These are phyloP conservation scores for Carex sylvatica DNA, from an alignment of 202 grass and related monocot species.

Conservation along the genomic window DNA sequence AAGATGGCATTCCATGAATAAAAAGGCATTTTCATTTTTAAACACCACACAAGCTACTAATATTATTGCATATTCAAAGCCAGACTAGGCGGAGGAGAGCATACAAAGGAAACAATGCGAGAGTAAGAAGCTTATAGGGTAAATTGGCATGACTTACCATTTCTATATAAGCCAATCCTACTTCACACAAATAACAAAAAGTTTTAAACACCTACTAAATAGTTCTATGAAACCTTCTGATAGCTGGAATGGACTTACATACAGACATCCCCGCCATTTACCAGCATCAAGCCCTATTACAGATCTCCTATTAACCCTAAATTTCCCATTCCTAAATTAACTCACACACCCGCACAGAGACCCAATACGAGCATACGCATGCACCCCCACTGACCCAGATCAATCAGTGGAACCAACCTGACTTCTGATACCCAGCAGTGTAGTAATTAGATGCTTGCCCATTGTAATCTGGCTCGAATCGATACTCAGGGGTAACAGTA, in stretches of 20 bases:
- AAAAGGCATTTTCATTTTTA: not conserved
- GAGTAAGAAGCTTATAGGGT: constrained; percentile 19
- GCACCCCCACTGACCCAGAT: not conserved
- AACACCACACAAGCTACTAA: constrained; percentile 7
- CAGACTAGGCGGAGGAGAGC: not conserved
- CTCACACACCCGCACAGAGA: not conserved
- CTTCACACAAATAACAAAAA: not conserved
- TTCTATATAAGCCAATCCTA: constrained; percentile 21
- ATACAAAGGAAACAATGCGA: constrained; percentile 2
- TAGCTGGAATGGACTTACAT: constrained; percentile 20
- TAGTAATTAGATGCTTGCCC: constrained; percentile 43
- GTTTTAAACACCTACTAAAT: constrained; percentile 19
- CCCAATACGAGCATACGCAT: not conserved
- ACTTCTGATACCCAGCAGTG: constrained; percentile 5
- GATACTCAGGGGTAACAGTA: constrained; percentile 33
- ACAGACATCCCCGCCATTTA: constrained; percentile 17
- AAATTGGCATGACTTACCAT: constrained; percentile 13
- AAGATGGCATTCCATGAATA: not conserved
- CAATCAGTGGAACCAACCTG: constrained; percentile 71
- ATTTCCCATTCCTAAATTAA: constrained; percentile 9
- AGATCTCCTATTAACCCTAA: constrained; percentile 18
- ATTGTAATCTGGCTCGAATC: constrained; percentile 52
- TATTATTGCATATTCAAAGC: constrained; percentile 15
- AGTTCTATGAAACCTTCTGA: constrained; percentile 21
- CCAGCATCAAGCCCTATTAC: constrained; percentile 9